Evolutionary conservation across 257 asterid genomes (phyloP).

Genomic region (Ilex aquifolium): DNA sequence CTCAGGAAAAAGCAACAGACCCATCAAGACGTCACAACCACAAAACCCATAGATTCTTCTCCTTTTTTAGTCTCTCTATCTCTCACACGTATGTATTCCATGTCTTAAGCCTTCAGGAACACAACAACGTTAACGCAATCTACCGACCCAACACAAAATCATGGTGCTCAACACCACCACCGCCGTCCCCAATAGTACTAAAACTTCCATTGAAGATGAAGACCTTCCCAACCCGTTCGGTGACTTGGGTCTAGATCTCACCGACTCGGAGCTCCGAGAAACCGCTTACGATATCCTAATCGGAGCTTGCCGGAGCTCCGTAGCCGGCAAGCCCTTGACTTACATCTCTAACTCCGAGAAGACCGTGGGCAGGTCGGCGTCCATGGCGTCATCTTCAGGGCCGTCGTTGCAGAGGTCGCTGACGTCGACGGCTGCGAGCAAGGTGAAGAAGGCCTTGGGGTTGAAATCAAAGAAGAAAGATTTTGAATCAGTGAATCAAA

Average conservation of each 20-base stretch:
- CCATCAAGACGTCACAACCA: background rate
- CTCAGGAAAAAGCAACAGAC: background rate
- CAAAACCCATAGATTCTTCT: background rate
- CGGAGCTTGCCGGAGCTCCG: constrained; percentile 77
- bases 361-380: constrained; percentile 23
- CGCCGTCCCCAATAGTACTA: background rate
- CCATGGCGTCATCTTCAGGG: constrained; percentile 20
- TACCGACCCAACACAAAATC: background rate
- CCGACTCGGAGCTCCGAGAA: constrained; percentile 75
- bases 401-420: constrained; percentile 37
- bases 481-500: constrained; percentile 17
- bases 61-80: background rate
- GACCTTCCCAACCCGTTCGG: constrained; percentile 53
- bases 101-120: constrained; percentile 18
- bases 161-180: background rate
- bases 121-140: constrained; percentile 8
- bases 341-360: constrained; percentile 49
- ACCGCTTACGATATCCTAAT: constrained; percentile 83
- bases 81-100: constrained; percentile 9
- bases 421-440: constrained; percentile 44
- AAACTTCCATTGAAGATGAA: background rate
- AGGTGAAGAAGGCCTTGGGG: constrained; percentile 76
- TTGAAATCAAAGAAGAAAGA: constrained; percentile 44
- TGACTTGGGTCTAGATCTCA: constrained; percentile 47
- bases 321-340: constrained; percentile 58